Evolutionary conservation across 176 grass and related monocot genomes (phyloP).

Genomic region (sorghum (Sorghum bicolor)): DNA sequence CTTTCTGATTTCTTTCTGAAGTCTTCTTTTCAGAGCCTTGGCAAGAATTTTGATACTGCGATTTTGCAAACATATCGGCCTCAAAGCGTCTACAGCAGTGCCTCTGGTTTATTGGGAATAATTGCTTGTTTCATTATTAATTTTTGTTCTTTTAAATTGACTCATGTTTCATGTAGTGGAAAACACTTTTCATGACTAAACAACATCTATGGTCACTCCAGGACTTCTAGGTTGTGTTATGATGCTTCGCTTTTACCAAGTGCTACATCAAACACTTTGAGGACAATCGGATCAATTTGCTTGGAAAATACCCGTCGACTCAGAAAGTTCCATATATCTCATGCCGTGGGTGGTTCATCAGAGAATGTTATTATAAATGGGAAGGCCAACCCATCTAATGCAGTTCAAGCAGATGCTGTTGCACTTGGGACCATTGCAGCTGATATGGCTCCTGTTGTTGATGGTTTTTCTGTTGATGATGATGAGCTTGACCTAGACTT

Average conservation of each 20-base stretch:
- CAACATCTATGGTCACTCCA: slow-evolving; percentile 29
- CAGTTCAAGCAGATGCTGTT: slow-evolving; percentile 46
- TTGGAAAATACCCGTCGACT: slow-evolving; percentile 20
- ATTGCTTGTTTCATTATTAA: background rate
- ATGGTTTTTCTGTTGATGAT: slow-evolving; percentile 53
- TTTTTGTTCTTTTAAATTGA: slow-evolving; percentile 14
- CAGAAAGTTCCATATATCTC: slow-evolving; percentile 32
- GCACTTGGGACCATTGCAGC: slow-evolving; percentile 56
- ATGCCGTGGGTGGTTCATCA: slow-evolving; percentile 11
- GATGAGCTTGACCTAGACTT: slow-evolving; percentile 78
- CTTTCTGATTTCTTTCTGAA: background rate
- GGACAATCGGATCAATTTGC: background rate
- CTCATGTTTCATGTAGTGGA: slow-evolving; percentile 20
- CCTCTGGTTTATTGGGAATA: background rate
- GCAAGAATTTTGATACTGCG: too few species aligned
- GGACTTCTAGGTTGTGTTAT: slow-evolving; percentile 5
- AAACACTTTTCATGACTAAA: slow-evolving; percentile 8
- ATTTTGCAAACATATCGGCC: too few species aligned
- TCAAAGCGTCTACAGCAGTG: too few species aligned
- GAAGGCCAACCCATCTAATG: slow-evolving; percentile 17
- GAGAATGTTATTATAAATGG: slow-evolving; percentile 32
- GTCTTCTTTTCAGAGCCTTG: background rate
- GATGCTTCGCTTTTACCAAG: background rate
- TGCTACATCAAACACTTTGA: slow-evolving; percentile 26
- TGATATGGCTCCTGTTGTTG: slow-evolving; percentile 57